These are phyloP conservation scores for Mycena filopes DNA, from an alignment of 768 basidiomycete genomes.

Conservation along the genomic window DNA sequence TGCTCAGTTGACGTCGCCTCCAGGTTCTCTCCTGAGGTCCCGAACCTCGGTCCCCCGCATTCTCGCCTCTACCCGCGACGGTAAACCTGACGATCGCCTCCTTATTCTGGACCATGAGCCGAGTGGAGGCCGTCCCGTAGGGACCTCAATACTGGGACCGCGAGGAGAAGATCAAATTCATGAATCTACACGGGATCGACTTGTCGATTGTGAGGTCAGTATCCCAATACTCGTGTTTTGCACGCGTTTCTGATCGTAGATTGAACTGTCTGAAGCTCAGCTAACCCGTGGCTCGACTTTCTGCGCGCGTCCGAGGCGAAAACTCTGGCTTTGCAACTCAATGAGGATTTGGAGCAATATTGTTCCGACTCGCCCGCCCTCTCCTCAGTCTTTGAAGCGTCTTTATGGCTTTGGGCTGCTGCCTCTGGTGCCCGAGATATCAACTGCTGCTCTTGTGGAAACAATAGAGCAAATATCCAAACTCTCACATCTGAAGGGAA, in stretches of 20 bases:
- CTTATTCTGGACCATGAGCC: slow-evolving; percentile 86
- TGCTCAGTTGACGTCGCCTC: not conserved
- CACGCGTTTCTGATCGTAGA: slow-evolving; percentile 11
- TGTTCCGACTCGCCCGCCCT: slow-evolving; percentile 72
- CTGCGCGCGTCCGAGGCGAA: slow-evolving; percentile 75
- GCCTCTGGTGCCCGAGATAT: slow-evolving; percentile 78
- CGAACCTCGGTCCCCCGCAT: slow-evolving; percentile 76
- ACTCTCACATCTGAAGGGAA: slow-evolving; percentile 73
- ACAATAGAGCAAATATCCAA: slow-evolving; percentile 72
- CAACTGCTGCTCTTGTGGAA: slow-evolving; percentile 65
- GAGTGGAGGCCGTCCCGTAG: slow-evolving; percentile 80
- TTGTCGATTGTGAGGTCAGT: slow-evolving; percentile 79
- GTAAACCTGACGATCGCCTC: slow-evolving; percentile 70
- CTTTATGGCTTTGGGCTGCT: slow-evolving; percentile 88
- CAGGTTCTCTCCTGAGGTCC: slow-evolving; percentile 60
- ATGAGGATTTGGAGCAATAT: slow-evolving; percentile 81
- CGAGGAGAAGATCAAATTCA: slow-evolving; percentile 82
- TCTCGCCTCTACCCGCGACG: slow-evolving; percentile 57
- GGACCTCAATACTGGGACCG: slow-evolving; percentile 88
- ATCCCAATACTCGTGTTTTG: not conserved
- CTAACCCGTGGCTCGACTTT: slow-evolving; percentile 95
- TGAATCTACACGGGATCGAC: slow-evolving; percentile 85
- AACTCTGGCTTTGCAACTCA: slow-evolving; percentile 74
- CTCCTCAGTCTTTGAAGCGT: slow-evolving; percentile 58
- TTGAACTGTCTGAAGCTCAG: slow-evolving; percentile 66